Evolutionary conservation across 2,329 filamentous ascomycete species (phyloP), one percentile per base, ranked within the genome.

Genomic region (Mycosphaerella sp.): DNA sequence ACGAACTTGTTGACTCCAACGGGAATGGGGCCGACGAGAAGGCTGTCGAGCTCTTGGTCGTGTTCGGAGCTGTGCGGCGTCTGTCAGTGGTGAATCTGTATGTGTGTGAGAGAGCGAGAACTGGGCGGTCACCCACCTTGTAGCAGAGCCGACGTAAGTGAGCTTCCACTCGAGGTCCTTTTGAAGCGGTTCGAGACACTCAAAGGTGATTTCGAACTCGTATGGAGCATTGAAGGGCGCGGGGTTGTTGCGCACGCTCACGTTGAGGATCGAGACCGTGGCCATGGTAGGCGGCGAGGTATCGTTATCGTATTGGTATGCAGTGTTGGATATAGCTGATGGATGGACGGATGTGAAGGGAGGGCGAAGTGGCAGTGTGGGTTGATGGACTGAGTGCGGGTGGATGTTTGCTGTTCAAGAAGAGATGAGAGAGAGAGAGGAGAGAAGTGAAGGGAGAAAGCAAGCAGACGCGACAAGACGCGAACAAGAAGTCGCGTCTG

Each of bases 131-230:
- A 80, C 87, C 78, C 79, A 95, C 87, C 89, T 95, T 54, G 92
- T 97, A 60, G 95, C 93, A 64, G 93, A 98, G 68, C 93, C 95
- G 69, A 98, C 93, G 67, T 98, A 98, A 72, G 90, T 98, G 67
- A 98, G 80, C 76, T 98, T 98, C 93, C 93, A 98, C 76, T 98
- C 93, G 58, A 98, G 84, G 75, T 98, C 93, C 75, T 96, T 96
- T 71, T 95, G 88, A 39, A 98, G 81, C 64, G 86, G 83, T 77
- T 98, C 93, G 23, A 97, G 83, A 68, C 93, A 97, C 74, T 98
- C 93, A 60, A 98, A 98, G 14, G 93, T 98, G 72, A 98, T 97
- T 75, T 98, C 92, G 65, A 98, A 95, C 73, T 93, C 85, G 73
- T 98, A 98, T 51, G 89, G 84, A 71, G 92, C 87, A 66, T 84